Conservation (phyloP, 2,329 filamentous ascomycete genomes). For the Ophiocordyceps unilateralis region DNA sequence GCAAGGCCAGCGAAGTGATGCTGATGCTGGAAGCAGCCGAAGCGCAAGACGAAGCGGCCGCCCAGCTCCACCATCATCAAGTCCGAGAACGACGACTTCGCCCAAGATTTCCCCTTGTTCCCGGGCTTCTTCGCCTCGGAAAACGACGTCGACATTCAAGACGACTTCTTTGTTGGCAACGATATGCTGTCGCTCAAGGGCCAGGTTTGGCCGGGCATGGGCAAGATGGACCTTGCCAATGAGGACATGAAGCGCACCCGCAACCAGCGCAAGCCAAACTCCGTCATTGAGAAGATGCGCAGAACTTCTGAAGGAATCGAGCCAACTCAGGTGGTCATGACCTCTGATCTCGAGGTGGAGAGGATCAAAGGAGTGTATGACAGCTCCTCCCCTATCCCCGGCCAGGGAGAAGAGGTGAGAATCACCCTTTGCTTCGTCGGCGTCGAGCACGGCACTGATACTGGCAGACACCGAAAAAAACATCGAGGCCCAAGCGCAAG, state of each 20-base stretch:
- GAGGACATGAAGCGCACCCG: constrained; percentile 55
- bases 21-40: constrained; percentile 7
- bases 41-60: constrained; percentile 13
- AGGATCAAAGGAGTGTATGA: constrained; percentile 42
- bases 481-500: constrained; percentile 13
- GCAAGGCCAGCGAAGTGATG: background rate
- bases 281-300: constrained; percentile 50
- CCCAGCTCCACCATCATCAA: constrained; percentile 9
- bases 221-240: constrained; percentile 64
- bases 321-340: constrained; percentile 48
- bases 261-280: constrained; percentile 63
- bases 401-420: constrained; percentile 25
- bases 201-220: constrained; percentile 61
- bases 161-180: constrained; percentile 9
- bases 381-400: constrained; percentile 29
- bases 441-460: constrained; percentile 1
- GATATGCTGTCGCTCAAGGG: constrained; percentile 43
- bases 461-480: constrained; percentile 14
- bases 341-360: constrained; percentile 29
- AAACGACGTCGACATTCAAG: constrained; percentile 11
- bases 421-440: background rate
- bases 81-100: constrained; percentile 11
- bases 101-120: constrained; percentile 11
- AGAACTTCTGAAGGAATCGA: constrained; percentile 45
- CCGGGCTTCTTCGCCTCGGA: constrained; percentile 12